Base-by-base conservation (phyloP, 768 basidiomycete genomes). In the Boletus insuetus region DNA sequence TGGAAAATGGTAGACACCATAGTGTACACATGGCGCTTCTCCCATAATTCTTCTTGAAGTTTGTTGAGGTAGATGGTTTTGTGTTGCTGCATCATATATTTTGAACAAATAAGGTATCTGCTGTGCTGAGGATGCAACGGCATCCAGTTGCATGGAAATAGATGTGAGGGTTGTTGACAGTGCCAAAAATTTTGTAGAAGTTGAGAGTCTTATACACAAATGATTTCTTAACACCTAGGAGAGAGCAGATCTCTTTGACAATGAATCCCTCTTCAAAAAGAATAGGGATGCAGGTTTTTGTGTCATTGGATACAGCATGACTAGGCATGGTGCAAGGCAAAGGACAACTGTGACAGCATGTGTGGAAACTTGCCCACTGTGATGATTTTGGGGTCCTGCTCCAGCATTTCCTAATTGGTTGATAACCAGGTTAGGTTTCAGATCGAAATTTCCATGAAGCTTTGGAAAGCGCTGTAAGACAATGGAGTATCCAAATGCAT, bases 61-160 rank as follows among this genome's bases (percentile, higher is more conserved):
- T 55, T 14, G 4, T 58, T 20, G 3, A 58, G 44, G 20, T 58
- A 58, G 29, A 58, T 22, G 6, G 35, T 52, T 3, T 8, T 51
- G 24, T 6, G 3, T 11, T 13, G 24, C 5, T 8, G 0, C 4
- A 49, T 10, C 2, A 49, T 11, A 49, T 11, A 39, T 26, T n/a
- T 4, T 0, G 9, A 1, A 51, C 35, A 31, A 51, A 51, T 17
- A 20, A 4, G 6, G 43, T n/a, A 10, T 34, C 41, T 16, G 22
- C 32, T 2, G 11, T 35, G 10, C 22, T 37, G 17, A 43, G 41
- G 6, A 43, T 17, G 16, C 17, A 11, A n/a, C 1, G 6, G 7
- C 2, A 6, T 2, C 37, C n/a, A 3, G 17, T 32, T 9, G 3
- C 2, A 14, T 1, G 3, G 9, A 37, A 53, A 4, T 54, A 48